These are phyloP conservation scores for Collybiopsis confluens DNA, from an alignment of 768 basidiomycete species.

Conservation along the genomic window DNA sequence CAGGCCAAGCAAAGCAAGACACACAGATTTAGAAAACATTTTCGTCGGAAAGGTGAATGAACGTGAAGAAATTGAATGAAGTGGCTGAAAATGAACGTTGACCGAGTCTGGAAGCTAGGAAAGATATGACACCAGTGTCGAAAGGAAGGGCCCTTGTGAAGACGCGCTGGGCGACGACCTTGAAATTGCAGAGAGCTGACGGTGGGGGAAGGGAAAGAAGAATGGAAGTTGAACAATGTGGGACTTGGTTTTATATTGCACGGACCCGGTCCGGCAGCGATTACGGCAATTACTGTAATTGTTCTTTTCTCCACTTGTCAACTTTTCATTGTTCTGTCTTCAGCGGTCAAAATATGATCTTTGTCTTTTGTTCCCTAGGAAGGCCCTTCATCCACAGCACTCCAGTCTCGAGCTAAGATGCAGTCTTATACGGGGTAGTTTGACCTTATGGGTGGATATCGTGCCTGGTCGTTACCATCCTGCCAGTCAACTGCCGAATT, in stretches of 20 bases:
- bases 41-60: conserved; percentile 4
- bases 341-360: not conserved
- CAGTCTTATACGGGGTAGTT: too few species aligned
- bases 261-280: not conserved
- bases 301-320: not conserved
- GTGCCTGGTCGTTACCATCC: not conserved
- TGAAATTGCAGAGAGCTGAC: not conserved
- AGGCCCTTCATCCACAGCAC: too few species aligned
- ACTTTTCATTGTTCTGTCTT: not conserved
- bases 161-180: conserved; percentile 10
- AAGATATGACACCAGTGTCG: conserved; percentile 8
- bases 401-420: too few species aligned
- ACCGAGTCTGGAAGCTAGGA: conserved; percentile 1
- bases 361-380: not conserved
- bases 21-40: conserved; percentile 9
- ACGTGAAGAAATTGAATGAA: not conserved
- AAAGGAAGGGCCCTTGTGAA: not conserved
- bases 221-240: not conserved
- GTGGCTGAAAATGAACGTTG: conserved; percentile 6
- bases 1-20: not conserved
- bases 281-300: not conserved
- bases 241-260: not conserved
- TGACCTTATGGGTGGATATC: not conserved
- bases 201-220: not conserved
- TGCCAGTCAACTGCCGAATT: too few species aligned